Evolutionary conservation across 495 filamentous ascomycete genomes (phyloP).

Genomic region (Neurospora intermedia): DNA sequence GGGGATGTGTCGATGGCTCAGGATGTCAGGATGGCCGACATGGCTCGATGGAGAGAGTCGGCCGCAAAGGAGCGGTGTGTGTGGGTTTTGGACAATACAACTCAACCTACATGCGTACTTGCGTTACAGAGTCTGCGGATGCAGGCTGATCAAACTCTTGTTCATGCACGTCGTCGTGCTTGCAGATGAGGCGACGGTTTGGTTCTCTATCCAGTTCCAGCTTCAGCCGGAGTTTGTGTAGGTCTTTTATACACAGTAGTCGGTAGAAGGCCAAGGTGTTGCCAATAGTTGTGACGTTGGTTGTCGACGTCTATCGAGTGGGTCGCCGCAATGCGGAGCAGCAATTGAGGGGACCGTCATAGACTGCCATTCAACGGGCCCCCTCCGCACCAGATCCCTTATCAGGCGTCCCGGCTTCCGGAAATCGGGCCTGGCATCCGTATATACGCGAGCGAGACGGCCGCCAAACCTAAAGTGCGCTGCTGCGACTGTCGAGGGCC

Average conservation of each 20-base stretch:
- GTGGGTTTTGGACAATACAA: not conserved
- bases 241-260: not conserved
- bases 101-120: slow-evolving; percentile 1
- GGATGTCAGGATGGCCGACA: not conserved
- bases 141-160: not conserved
- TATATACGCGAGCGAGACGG: not conserved
- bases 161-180: not conserved
- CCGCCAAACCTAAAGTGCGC: not conserved
- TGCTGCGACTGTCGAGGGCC: not conserved
- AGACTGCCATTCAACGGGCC: not conserved
- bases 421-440: not conserved
- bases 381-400: not conserved
- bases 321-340: not conserved
- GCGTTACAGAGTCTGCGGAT: not conserved
- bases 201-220: not conserved
- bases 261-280: not conserved
- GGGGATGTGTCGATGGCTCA: not conserved
- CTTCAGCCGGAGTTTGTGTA: not conserved
- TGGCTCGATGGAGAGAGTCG: not conserved
- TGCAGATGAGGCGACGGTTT: not conserved
- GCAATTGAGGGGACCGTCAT: not conserved
- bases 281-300: not conserved
- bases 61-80: not conserved
- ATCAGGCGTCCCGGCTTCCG: not conserved
- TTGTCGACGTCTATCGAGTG: not conserved